These are phyloP conservation scores for Rhodotorula taiwanensis DNA, from an alignment of 768 basidiomycete genomes.

Conservation along the genomic window DNA sequence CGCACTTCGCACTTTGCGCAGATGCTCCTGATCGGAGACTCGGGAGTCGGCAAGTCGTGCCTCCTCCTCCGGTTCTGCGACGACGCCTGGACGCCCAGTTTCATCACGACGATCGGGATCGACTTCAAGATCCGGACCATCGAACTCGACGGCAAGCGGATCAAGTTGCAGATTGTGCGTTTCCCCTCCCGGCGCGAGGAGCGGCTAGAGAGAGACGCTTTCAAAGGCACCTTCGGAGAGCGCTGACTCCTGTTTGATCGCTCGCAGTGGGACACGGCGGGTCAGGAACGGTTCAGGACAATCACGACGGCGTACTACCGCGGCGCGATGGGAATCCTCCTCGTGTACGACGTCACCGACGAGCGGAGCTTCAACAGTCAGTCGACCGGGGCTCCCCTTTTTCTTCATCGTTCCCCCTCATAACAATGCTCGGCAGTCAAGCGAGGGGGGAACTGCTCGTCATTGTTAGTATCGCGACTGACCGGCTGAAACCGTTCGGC, in stretches of 20 bases:
- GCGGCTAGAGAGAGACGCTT: too few species aligned
- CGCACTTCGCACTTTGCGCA: neutral
- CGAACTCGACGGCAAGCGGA: slow-evolving; percentile 93
- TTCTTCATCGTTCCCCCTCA: too few species aligned
- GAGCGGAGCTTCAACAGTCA: slow-evolving; percentile 89
- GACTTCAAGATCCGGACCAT: slow-evolving; percentile 99
- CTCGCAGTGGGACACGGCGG: slow-evolving; percentile 92
- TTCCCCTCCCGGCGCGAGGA: too few species aligned
- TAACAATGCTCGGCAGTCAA: too few species aligned
- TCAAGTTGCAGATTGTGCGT: slow-evolving; percentile 96
- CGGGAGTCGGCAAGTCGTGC: slow-evolving; percentile 85
- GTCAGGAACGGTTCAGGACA: slow-evolving; percentile 96
- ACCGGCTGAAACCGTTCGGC: too few species aligned
- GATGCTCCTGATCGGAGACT: slow-evolving; percentile 39
- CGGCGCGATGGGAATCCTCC: slow-evolving; percentile 94
- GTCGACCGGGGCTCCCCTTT: slow-evolving; percentile 43
- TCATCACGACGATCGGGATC: slow-evolving; percentile 98
- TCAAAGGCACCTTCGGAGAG: neutral
- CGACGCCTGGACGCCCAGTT: slow-evolving; percentile 98
- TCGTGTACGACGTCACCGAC: slow-evolving; percentile 92
- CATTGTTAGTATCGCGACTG: too few species aligned
- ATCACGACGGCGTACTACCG: slow-evolving; percentile 99
- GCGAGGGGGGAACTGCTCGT: too few species aligned
- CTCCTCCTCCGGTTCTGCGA: slow-evolving; percentile 76
- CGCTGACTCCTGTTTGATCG: neutral